Evolutionary conservation across 73 alveolate genomes (phyloP).

Genomic region (Stentor coeruleus): DNA sequence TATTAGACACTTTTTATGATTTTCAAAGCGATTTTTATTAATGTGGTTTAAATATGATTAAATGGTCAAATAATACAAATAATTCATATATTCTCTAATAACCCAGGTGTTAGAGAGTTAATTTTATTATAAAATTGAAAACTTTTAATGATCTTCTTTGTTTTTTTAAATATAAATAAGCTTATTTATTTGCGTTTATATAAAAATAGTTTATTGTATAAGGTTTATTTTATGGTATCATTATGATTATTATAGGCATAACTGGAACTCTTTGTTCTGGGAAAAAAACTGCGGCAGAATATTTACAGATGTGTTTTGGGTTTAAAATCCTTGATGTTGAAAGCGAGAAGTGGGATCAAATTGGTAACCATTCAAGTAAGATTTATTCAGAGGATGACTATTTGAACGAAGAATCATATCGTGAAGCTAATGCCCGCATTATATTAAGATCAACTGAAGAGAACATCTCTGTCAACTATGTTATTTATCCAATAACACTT

Average conservation of each 20-base stretch:
- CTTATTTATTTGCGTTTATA: no score
- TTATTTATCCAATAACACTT: slow-evolving; percentile 45
- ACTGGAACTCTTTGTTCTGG: slow-evolving; percentile 57
- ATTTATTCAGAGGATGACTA: slow-evolving; percentile 17
- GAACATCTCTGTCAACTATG: slow-evolving; percentile 30
- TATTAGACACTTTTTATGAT: no score
- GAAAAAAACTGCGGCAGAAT: slow-evolving; percentile 36
- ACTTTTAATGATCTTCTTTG: no score
- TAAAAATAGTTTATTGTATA: no score
- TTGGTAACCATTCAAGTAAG: not conserved
- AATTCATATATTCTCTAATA: no score
- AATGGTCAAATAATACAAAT: no score
- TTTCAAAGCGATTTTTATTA: no score
- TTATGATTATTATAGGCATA: slow-evolving; percentile 45
- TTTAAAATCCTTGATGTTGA: slow-evolving; percentile 30
- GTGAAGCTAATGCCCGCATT: slow-evolving; percentile 8
- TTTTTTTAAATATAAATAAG: no score
- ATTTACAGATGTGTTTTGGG: slow-evolving; percentile 35
- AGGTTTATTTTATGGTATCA: no score
- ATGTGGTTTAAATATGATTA: no score
- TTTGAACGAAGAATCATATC: not conserved
- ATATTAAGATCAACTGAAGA: slow-evolving; percentile 15
- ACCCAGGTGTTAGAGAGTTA: no score
- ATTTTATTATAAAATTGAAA: no score
- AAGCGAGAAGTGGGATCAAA: slow-evolving; percentile 20